phyloP scores from a whole-genome alignment of 1,284 basidiomycete genomes.

The Heterobasidion parviporum region DNA sequence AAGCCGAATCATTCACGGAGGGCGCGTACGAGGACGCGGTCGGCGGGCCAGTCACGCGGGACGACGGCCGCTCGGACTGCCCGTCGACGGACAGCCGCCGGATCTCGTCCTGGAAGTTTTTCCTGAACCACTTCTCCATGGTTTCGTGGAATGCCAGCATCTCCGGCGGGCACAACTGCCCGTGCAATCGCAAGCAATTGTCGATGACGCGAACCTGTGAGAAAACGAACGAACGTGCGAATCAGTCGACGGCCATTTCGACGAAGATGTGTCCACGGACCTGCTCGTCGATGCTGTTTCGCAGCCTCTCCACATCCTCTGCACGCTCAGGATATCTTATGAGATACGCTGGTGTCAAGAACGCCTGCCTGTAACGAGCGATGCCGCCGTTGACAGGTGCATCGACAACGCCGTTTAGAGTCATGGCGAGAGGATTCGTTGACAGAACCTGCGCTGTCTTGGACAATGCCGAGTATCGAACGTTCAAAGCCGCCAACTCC shows the following conservation, averaged over 20 bases:
- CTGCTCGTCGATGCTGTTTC: conserved; percentile 74
- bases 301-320: conserved; percentile 64
- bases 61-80: conserved; percentile 17
- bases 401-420: conserved; percentile 83
- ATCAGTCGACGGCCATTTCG: not conserved
- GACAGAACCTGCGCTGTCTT: conserved; percentile 68
- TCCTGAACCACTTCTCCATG: conserved; percentile 81
- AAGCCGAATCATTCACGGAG: conserved; percentile 8
- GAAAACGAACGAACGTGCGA: not conserved
- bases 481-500: conserved; percentile 63
- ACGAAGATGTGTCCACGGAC: conserved; percentile 29
- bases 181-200: conserved; percentile 78
- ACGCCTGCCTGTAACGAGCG: conserved; percentile 68
- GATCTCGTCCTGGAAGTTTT: conserved; percentile 88
- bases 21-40: conserved; percentile 7
- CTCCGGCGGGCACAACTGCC: conserved; percentile 74
- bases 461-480: conserved; percentile 69
- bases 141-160: conserved; percentile 91
- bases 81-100: conserved; percentile 48
- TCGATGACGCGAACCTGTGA: conserved; percentile 72
- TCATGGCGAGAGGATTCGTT: conserved; percentile 84
- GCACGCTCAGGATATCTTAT: conserved; percentile 63
- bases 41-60: conserved; percentile 9
- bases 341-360: conserved; percentile 69
- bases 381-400: conserved; percentile 74